Evolutionary conservation across 441 rosid species (phyloP).

Genomic region (Syzygium malaccense): DNA sequence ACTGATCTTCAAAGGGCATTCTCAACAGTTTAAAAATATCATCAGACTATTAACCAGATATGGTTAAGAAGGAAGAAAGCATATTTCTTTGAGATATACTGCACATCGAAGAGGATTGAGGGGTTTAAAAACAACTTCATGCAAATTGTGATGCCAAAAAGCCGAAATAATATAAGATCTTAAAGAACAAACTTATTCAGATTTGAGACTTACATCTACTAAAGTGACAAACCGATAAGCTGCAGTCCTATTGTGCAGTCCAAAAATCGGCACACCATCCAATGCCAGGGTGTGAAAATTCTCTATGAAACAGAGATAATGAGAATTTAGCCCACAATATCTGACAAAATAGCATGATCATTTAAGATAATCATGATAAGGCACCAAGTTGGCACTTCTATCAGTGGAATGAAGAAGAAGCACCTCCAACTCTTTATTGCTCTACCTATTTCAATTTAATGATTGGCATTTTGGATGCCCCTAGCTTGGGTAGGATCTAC

Average conservation of each 20-base stretch:
- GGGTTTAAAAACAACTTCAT: background rate
- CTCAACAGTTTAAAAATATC: background rate
- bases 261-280: conserved; percentile 79
- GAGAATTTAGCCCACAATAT: background rate
- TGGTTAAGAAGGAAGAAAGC: background rate
- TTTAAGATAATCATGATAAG: background rate
- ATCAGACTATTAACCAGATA: background rate
- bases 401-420: background rate
- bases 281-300: conserved; percentile 82
- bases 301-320: conserved; percentile 38
- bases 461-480: background rate
- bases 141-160: conserved; percentile 1
- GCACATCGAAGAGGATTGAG: background rate
- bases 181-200: background rate
- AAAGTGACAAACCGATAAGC: conserved; percentile 94
- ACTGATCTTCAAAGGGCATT: background rate
- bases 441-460: background rate
- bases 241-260: conserved; percentile 77
- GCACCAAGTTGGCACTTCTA: background rate
- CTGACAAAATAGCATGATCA: background rate
- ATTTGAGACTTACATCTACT: conserved; percentile 57
- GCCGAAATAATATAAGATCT: background rate
- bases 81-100: background rate
- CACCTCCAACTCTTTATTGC: background rate
- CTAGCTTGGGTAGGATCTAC: background rate